These are phyloP conservation scores for Fusarium pilosicola DNA, from an alignment of 2,329 filamentous ascomycete genomes.

Conservation along the genomic window DNA sequence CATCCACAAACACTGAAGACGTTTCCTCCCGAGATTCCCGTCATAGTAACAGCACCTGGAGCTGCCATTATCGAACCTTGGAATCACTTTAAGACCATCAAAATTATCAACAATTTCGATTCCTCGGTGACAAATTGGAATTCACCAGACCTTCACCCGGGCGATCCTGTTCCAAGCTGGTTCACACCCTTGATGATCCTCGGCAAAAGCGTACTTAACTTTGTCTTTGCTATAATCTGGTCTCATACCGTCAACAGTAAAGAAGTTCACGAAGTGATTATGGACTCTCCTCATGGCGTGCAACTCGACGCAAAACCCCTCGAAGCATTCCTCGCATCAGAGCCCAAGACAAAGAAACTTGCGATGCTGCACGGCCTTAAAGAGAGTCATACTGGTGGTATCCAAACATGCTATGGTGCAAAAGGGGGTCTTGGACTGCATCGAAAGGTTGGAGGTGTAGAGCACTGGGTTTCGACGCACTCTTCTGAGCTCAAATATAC, in stretches of 20 bases:
- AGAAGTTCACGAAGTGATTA: slow-evolving; percentile 35
- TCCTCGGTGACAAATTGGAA: slow-evolving; percentile 18
- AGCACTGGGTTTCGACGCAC: slow-evolving; percentile 38
- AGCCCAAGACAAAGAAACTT: slow-evolving; percentile 36
- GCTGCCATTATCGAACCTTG: slow-evolving; percentile 17
- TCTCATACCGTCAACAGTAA: slow-evolving; percentile 13
- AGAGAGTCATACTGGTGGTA: slow-evolving; percentile 22
- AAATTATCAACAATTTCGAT: slow-evolving; percentile 15
- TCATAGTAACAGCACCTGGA: slow-evolving; percentile 31
- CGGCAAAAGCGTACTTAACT: slow-evolving; percentile 32
- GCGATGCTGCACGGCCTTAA: slow-evolving; percentile 42
- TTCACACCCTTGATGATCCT: slow-evolving; percentile 32
- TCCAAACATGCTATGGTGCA: slow-evolving; percentile 19
- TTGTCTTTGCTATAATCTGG: slow-evolving; percentile 36
- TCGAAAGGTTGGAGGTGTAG: slow-evolving; percentile 31
- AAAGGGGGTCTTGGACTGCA: slow-evolving; percentile 33
- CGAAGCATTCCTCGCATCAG: slow-evolving; percentile 31
- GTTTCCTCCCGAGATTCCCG: slow-evolving; percentile 31
- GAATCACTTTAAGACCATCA: slow-evolving; percentile 37
- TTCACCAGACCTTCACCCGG: slow-evolving; percentile 30
- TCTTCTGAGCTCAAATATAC: slow-evolving; percentile 19
- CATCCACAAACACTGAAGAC: slow-evolving; percentile 31
- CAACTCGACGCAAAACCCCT: slow-evolving; percentile 25
- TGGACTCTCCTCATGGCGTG: slow-evolving; percentile 37
- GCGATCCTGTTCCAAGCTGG: slow-evolving; percentile 35